Evolutionary conservation across 495 filamentous ascomycete genomes (phyloP), one percentile per base, ranked within the genome.

Genomic region (Jackrogersella minutella): DNA sequence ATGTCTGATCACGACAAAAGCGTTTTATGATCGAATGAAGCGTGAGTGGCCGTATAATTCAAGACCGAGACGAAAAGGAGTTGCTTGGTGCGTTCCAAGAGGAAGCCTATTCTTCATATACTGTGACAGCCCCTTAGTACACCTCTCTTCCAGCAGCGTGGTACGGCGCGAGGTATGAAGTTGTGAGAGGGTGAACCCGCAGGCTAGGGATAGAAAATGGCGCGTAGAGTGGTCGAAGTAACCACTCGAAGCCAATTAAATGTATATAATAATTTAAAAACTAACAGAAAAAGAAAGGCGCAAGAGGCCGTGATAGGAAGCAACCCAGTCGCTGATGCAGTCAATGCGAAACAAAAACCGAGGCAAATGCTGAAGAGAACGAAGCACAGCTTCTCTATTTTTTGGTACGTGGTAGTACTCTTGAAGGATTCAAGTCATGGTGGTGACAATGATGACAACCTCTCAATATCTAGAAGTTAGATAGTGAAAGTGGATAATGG

Each of bases 381-480:
- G 61, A 69, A 69, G 67, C 62, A 11, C 67, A 49, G 67, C 67
- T 70, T 63, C 66, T 66, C 26, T 68, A 55, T 49, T 58, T 68
- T n/a, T 58, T 58, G 52, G 58, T 14, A 43, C 17, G 34, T 46
- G 30, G 39, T 54, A 36, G 31, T 47, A 50, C 55, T 30, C 26
- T 30, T 30, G 11, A 36, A 19, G 10, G 31, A 44, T 11, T 64
- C 39, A 64, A 69, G 50, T 31, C 60, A 64, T 52, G 54, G 28
- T n/a, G 33, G 39, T 16, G 24, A 34, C 19, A 37, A 50, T 21
- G 31, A 53, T 34, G 41, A 39, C 26, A 50, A n/a, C n/a, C n/a
- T n/a, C n/a, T n/a, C n/a, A n/a, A n/a, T n/a, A n/a, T n/a, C n/a
- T n/a, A n/a, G n/a, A n/a, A n/a, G n/a, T n/a, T n/a, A n/a, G n/a